Percentiles rank a stretch among this genome's conserved stretches.
Conservation (phyloP, 1,284 basidiomycete species). For the Apiotrichum gracile region DNA sequence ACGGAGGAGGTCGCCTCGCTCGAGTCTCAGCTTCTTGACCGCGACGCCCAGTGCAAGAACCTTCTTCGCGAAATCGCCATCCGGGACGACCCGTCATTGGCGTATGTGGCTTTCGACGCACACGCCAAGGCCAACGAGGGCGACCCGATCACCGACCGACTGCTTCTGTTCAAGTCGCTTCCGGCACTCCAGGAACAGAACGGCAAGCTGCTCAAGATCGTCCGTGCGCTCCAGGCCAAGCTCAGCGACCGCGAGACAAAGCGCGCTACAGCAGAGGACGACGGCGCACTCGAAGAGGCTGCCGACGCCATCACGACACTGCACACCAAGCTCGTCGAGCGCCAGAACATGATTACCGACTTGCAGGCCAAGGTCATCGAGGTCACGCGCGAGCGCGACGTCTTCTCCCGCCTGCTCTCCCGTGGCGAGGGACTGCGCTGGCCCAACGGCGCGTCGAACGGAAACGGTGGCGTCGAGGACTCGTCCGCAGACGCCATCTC, state of each 20-base stretch:
- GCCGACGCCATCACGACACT: slow-evolving; percentile 67
- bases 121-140: slow-evolving; percentile 46
- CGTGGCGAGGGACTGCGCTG: slow-evolving; percentile 40
- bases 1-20: slow-evolving; percentile 65
- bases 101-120: slow-evolving; percentile 61
- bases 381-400: slow-evolving; percentile 79
- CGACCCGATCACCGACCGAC: slow-evolving; percentile 81
- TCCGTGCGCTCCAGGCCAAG: slow-evolving; percentile 69
- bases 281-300: slow-evolving; percentile 72
- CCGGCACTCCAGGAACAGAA: slow-evolving; percentile 77
- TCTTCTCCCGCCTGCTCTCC: slow-evolving; percentile 67
- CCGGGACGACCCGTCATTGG: slow-evolving; percentile 71
- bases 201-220: slow-evolving; percentile 74
- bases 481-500: slow-evolving; percentile 22
- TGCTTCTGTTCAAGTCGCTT: slow-evolving; percentile 82
- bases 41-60: slow-evolving; percentile 75
- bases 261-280: slow-evolving; percentile 54
- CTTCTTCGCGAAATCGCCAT: slow-evolving; percentile 74
- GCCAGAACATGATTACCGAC: slow-evolving; percentile 27
- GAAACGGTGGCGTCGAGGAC: slow-evolving; percentile 17
- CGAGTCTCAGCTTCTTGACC: slow-evolving; percentile 72
- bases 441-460: slow-evolving; percentile 5
- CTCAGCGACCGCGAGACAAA: slow-evolving; percentile 71
- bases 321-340: slow-evolving; percentile 63
- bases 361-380: slow-evolving; percentile 64